Conservation (phyloP, 306 rosid genomes). For the Arachis stenosperma region DNA sequence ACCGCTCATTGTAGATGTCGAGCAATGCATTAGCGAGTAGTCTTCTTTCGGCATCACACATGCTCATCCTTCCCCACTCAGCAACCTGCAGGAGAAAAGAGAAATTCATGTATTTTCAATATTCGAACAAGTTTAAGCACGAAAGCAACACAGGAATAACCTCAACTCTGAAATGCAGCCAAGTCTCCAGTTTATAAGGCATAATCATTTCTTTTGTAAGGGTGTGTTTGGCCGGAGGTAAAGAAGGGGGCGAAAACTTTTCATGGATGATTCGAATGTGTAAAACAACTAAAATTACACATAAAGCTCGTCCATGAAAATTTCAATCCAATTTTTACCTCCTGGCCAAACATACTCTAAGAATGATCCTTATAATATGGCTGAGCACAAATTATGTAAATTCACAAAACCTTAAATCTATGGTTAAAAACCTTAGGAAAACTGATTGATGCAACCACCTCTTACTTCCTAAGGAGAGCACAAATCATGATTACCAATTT, state of each 20-base stretch:
- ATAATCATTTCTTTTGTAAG: no score
- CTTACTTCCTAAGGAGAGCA: constrained; percentile 5
- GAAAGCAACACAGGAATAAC: background rate
- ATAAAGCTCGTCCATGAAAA: no score
- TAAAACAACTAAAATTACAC: no score
- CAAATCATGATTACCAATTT: background rate
- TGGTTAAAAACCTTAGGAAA: background rate
- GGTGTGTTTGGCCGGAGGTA: background rate
- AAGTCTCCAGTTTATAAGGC: background rate
- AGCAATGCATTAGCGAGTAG: constrained; percentile 92
- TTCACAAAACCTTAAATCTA: background rate
- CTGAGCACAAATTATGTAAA: background rate
- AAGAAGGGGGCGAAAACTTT: no score
- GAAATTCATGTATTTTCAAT: constrained; percentile 1
- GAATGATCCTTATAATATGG: background rate
- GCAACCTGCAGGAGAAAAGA: constrained; percentile 58
- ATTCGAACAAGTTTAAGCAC: background rate
- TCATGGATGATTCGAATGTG: no score
- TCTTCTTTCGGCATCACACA: constrained; percentile 95
- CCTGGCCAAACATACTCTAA: background rate
- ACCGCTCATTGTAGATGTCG: constrained; percentile 84
- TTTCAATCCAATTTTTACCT: no score
- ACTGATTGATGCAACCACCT: constrained; percentile 6
- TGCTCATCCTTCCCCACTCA: constrained; percentile 98
- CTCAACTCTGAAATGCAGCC: constrained; percentile 20